Base-by-base conservation (phyloP, 169 alveolate species). In the Condylostoma magnum region DNA sequence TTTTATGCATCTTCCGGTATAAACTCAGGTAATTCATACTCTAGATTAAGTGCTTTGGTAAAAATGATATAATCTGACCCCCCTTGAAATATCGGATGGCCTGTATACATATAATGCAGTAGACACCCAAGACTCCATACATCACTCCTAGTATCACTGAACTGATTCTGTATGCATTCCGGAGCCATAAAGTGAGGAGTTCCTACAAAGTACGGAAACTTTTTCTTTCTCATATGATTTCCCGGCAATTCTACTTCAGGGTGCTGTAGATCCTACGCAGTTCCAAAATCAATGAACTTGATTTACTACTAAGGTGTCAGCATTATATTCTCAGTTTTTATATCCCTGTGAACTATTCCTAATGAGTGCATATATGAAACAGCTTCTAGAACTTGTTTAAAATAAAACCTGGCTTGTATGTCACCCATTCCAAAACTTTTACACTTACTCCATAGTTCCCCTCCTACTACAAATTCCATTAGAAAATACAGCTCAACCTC, bases 141-240 rank as follows among this genome's bases (percentile, higher is more conserved):
- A 70, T 85, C 92, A 73, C 82, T 69, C 65, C 78, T 78, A 46
- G 54, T 54, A 50, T 65, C 76, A 10, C 85, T 74, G 43, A 70
- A 79, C 75, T 75, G 65, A 78, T 85, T 80, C 54, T 80, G 81
- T 20, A 85, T 79, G 51, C 88, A 85, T 54, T 85, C 89, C 25
- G 89, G 92, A 25, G 92, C 89, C 92, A 85, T 85, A 75, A 70
- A 85, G 51, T 85, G 67, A 8, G 92, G 92, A 3, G 92, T 85
- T 36, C 92, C 89, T 3, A 80, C 85, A 71, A 85, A 85, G 76
- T 85, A 78, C 33, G 67, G 47, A 56, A 73, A 80, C 10, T 44
- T 55, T 54, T 77, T 74, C 75, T 79, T 72, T 33, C 77, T 33
- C 63, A 50, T 60, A 4, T 46, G 71, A 18, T 68, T 48, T 28